Evolutionary conservation across 2,329 filamentous ascomycete species (phyloP).

Genomic region (Exophiala xenobiotica): DNA sequence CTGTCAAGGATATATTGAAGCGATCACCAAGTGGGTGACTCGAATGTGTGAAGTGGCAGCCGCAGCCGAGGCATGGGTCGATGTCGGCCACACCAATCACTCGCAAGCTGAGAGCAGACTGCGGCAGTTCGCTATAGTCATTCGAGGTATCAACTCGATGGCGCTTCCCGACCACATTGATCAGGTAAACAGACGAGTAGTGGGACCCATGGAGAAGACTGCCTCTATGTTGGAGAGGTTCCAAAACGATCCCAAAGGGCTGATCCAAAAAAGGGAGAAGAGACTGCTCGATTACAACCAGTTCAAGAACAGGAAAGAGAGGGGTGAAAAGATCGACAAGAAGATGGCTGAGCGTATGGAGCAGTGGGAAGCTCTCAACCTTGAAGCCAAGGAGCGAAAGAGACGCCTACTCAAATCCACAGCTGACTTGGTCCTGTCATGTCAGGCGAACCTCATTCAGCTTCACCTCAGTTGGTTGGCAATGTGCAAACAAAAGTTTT

Average conservation of each 20-base stretch:
- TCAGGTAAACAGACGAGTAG: constrained; percentile 37
- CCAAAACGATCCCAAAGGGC: constrained; percentile 62
- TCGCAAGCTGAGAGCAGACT: constrained; percentile 91
- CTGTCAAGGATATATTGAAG: constrained; percentile 87
- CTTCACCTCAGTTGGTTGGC: constrained; percentile 81
- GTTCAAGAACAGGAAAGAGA: constrained; percentile 71
- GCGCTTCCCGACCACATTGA: constrained; percentile 78
- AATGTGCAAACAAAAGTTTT: constrained; percentile 65
- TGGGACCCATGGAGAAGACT: constrained; percentile 15
- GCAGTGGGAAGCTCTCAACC: constrained; percentile 86
- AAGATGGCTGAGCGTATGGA: constrained; percentile 81
- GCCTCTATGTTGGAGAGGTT: constrained; percentile 27
- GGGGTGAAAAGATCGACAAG: constrained; percentile 82
- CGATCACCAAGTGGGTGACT: constrained; percentile 74
- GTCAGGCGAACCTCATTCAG: constrained; percentile 77
- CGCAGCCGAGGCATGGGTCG: constrained; percentile 80
- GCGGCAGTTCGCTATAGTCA: constrained; percentile 83
- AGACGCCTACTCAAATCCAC: constrained; percentile 80
- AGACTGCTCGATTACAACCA: constrained; percentile 86
- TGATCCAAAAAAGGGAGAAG: constrained; percentile 94
- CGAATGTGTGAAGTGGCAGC: constrained; percentile 77
- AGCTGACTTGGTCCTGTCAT: constrained; percentile 78
- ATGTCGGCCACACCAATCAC: constrained; percentile 65
- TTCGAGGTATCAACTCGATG: constrained; percentile 80
- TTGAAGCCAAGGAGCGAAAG: constrained; percentile 88